A percentile compares a stretch with the other conserved stretches of the same genome.
Conservation (phyloP, 2,329 filamentous ascomycete species). For the Arthrobotrys pseudoclavata region DNA sequence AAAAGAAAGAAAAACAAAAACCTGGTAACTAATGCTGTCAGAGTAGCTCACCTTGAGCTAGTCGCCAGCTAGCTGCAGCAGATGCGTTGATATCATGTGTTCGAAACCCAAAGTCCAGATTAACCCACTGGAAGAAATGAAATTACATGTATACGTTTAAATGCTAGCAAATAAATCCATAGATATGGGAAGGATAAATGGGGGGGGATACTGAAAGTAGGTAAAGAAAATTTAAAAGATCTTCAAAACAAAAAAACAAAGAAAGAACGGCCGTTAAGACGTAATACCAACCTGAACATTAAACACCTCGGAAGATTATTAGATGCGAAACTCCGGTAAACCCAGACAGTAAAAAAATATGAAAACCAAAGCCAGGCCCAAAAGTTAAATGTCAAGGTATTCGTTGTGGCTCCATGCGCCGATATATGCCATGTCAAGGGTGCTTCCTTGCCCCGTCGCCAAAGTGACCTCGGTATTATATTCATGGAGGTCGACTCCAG, state of each 20-base stretch:
- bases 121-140: too few relatives aligned
- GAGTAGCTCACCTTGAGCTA: background rate
- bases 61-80: too few relatives aligned
- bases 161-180: background rate
- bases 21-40: background rate
- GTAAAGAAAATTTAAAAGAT: background rate
- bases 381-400: too few relatives aligned
- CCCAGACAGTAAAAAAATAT: background rate
- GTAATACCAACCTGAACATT: background rate
- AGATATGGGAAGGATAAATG: background rate
- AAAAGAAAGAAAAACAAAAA: background rate
- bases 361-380: too few relatives aligned
- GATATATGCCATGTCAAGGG: conserved; percentile 24
- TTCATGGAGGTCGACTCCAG: conserved; percentile 21
- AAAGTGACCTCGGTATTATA: background rate
- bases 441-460: background rate
- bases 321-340: background rate
- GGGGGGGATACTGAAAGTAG: background rate
- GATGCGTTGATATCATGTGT: too few relatives aligned
- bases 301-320: background rate
- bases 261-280: background rate
- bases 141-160: too few relatives aligned
- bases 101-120: too few relatives aligned
- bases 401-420: conserved; percentile 20
- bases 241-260: too few relatives aligned